Percentiles rank a stretch among this genome's conserved stretches.
These are phyloP conservation scores for Dicorynia guianensis DNA, from an alignment of 306 rosid species.

Conservation along the genomic window DNA sequence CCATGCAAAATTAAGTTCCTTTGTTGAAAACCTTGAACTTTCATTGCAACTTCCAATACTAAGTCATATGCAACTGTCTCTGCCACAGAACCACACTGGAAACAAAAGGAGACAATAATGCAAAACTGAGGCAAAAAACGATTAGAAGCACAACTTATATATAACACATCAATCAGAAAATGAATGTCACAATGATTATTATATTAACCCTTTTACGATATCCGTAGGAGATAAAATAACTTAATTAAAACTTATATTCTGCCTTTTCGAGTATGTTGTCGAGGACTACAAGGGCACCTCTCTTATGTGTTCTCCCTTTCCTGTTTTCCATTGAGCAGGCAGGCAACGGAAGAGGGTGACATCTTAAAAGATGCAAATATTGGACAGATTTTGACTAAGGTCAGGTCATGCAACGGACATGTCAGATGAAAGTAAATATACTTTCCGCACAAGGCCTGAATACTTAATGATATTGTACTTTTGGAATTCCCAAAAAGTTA, in stretches of 20 bases:
- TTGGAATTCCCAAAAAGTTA: conserved; percentile 20
- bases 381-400: not conserved
- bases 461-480: conserved; percentile 7
- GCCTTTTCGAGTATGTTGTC: not conserved
- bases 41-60: conserved; percentile 93
- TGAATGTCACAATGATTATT: not conserved
- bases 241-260: too few relatives aligned
- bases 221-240: too few relatives aligned
- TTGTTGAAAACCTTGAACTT: conserved; percentile 86
- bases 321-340: not conserved
- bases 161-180: conserved; percentile 20
- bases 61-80: conserved; percentile 98
- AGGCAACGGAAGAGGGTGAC: too few relatives aligned
- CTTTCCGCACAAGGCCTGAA: not conserved
- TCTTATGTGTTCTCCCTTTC: not conserved
- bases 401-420: not conserved
- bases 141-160: conserved; percentile 18
- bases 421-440: not conserved
- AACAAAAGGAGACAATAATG: conserved; percentile 23
- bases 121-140: conserved; percentile 1
- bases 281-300: conserved; percentile 6
- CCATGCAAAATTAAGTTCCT: conserved; percentile 82
- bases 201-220: not conserved
- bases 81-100: conserved; percentile 90
- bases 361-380: not conserved